Conservation (phyloP, 1,284 basidiomycete genomes). For the Coniophora puteana region DNA sequence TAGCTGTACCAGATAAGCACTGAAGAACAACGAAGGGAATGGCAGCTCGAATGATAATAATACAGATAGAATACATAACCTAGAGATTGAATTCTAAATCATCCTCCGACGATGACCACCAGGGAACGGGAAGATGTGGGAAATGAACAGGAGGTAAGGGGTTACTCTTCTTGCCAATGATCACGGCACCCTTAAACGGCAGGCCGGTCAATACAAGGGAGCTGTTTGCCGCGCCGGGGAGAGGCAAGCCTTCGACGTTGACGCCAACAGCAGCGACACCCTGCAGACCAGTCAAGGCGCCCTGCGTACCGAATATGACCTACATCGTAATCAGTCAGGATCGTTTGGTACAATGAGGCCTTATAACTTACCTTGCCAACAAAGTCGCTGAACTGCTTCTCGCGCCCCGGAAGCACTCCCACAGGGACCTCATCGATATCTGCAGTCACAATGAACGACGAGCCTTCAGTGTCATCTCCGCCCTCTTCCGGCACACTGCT, state of each 20-base stretch:
- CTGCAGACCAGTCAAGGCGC: constrained; percentile 66
- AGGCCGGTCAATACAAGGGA: constrained; percentile 59
- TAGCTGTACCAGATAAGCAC: constrained; percentile 5
- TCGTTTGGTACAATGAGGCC: neutral
- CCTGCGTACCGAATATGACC: constrained; percentile 64
- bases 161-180: constrained; percentile 54
- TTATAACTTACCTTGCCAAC: constrained; percentile 58
- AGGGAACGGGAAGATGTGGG: neutral
- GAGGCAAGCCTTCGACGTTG: constrained; percentile 58
- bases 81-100: too few relatives aligned
- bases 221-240: constrained; percentile 32
- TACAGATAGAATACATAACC: too few relatives aligned
- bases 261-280: constrained; percentile 62
- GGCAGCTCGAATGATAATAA: constrained; percentile 2
- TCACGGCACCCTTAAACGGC: constrained; percentile 64
- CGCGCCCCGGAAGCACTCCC: constrained; percentile 68
- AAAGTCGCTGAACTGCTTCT: constrained; percentile 69
- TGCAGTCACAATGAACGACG: constrained; percentile 54
- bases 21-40: constrained; percentile 10
- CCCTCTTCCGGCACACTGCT: constrained; percentile 39
- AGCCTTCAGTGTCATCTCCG: constrained; percentile 43
- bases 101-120: too few relatives aligned
- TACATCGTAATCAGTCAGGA: constrained; percentile 22
- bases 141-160: neutral
- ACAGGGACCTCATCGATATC: constrained; percentile 68